Conservation (phyloP, 768 basidiomycete species). For the Termitomyces bulborhizus region DNA sequence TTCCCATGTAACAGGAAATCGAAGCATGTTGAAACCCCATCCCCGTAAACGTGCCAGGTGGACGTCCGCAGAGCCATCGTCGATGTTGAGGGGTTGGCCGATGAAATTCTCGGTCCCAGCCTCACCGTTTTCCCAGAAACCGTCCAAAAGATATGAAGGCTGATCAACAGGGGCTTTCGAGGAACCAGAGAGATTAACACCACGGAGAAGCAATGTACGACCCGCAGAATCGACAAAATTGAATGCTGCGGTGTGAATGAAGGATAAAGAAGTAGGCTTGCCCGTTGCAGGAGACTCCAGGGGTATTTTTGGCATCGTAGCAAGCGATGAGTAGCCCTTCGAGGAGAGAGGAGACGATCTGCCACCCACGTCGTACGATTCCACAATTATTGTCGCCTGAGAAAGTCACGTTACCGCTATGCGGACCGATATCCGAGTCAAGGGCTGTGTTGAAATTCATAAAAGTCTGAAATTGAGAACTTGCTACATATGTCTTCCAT, state of each 20-base stretch:
- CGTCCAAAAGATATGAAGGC: conserved; percentile 62
- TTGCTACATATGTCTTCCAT: too few relatives aligned
- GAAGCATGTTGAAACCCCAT: conserved; percentile 91
- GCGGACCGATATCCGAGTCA: neutral
- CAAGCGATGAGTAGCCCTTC: conserved; percentile 3
- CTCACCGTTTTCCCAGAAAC: conserved; percentile 81
- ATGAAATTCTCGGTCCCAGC: conserved; percentile 64
- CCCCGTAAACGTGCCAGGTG: conserved; percentile 80
- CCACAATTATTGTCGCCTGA: conserved; percentile 2
- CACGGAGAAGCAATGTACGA: conserved; percentile 77
- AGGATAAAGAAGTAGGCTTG: conserved; percentile 37
- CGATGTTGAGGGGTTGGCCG: conserved; percentile 74
- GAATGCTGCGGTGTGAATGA: conserved; percentile 59
- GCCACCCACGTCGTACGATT: conserved; percentile 4
- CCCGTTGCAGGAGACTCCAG: conserved; percentile 53
- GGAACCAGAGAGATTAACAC: conserved; percentile 91
- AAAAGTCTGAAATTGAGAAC: too few relatives aligned
- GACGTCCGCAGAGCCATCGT: conserved; percentile 79
- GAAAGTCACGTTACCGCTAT: conserved; percentile 2
- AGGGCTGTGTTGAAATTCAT: neutral
- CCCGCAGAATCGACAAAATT: conserved; percentile 72
- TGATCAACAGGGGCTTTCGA: conserved; percentile 76
- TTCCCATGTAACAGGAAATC: conserved; percentile 93
- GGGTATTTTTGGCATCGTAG: conserved; percentile 51
- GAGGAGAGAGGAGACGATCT: neutral